A percentile compares a stretch with the other conserved stretches of the same genome.
These are phyloP conservation scores for Leccinum longicurvipes DNA, from an alignment of 768 basidiomycete species.

Conservation along the genomic window DNA sequence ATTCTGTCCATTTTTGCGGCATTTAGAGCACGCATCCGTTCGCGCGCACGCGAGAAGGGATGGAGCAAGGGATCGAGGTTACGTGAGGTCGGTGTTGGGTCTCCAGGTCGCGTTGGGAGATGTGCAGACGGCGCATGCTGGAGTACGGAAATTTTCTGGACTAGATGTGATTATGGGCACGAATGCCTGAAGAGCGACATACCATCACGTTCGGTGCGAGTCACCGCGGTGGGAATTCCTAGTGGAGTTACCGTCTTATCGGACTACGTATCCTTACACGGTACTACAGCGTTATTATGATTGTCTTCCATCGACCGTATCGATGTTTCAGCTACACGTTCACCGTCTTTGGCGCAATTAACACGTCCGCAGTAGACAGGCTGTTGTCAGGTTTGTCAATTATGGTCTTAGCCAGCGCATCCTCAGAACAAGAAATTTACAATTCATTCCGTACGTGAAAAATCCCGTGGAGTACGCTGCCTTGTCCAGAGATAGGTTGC, in stretches of 20 bases:
- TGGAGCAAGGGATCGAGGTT: constrained; percentile 96
- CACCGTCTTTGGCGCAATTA: background rate
- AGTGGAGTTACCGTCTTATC: too few species aligned
- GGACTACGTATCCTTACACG: background rate
- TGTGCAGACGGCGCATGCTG: constrained; percentile 79
- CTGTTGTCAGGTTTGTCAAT: background rate
- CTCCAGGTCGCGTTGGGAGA: constrained; percentile 71
- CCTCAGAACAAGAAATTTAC: background rate
- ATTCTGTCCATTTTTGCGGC: constrained; percentile 97
- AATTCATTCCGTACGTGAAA: background rate
- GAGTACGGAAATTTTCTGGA: constrained; percentile 80
- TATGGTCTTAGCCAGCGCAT: background rate
- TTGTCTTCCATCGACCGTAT: background rate
- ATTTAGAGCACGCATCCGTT: constrained; percentile 90
- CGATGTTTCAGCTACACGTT: constrained; percentile 3
- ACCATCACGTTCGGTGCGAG: constrained; percentile 15
- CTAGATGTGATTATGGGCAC: constrained; percentile 2
- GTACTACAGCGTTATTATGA: background rate
- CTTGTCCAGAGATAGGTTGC: background rate
- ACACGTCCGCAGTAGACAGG: background rate
- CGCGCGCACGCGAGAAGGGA: constrained; percentile 88
- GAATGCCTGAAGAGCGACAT: background rate
- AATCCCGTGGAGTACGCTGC: background rate
- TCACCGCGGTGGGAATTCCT: constrained; percentile 3
- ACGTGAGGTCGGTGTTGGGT: constrained; percentile 83